phyloP scores from a whole-genome alignment of 176 grass and related monocot genomes.

The Lolium perenne region DNA sequence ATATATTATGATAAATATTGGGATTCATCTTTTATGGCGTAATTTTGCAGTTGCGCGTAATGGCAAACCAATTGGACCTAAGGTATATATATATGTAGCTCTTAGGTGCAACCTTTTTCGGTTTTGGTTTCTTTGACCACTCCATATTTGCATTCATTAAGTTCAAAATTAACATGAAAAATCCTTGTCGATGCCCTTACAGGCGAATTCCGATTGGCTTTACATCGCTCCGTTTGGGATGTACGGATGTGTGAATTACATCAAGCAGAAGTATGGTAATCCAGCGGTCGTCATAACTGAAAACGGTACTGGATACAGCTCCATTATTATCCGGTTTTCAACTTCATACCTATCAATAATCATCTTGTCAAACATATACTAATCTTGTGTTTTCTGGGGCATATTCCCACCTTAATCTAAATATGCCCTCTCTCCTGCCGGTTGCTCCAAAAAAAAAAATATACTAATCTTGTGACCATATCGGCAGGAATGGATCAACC shows the following conservation, averaged over 20 bases:
- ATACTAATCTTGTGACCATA: not conserved
- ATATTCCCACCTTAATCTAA: too few species aligned
- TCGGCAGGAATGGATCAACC: constrained; percentile 71
- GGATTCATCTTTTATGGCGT: not conserved
- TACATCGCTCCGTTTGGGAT: constrained; percentile 85
- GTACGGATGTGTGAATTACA: constrained; percentile 84
- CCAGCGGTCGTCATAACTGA: constrained; percentile 70
- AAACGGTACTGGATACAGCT: constrained; percentile 62
- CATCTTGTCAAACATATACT: not conserved
- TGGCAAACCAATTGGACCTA: constrained; percentile 76
- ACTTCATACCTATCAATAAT: not conserved
- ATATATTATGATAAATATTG: not conserved
- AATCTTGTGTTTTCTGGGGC: too few species aligned
- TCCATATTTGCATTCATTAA: not conserved
- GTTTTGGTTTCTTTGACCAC: not conserved
- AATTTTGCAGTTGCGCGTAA: constrained; percentile 59
- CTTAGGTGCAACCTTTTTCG: not conserved
- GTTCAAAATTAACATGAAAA: not conserved
- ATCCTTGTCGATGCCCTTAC: constrained; percentile 2
- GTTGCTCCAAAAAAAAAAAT: too few species aligned
- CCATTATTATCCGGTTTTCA: not conserved
- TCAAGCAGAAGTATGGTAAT: constrained; percentile 78
- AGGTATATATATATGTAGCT: constrained; percentile 42
- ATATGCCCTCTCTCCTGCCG: too few species aligned
- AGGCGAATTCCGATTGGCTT: constrained; percentile 87